Evolutionary conservation across 2,329 filamentous ascomycete species (phyloP).

Genomic region (Pseudodiploospora longispora): DNA sequence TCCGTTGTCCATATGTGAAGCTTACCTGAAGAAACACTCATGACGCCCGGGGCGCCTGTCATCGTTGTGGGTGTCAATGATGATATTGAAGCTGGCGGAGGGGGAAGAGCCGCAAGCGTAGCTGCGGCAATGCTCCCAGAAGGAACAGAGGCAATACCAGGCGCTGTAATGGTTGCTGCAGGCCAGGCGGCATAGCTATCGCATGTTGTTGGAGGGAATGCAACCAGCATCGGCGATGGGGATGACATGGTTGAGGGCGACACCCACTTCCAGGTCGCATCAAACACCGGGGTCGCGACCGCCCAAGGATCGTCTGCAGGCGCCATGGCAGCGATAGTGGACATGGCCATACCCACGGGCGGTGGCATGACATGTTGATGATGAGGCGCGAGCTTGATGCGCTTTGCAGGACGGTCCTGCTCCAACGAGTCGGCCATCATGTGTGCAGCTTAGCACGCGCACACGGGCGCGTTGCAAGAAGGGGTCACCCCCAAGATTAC

Average conservation of each 20-base stretch:
- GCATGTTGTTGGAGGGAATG: slow-evolving; percentile 1
- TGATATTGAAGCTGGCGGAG: not conserved
- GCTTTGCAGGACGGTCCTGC: slow-evolving; percentile 14
- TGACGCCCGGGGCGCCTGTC: too few species aligned
- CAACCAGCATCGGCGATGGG: slow-evolving; percentile 1
- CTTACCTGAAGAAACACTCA: too few species aligned
- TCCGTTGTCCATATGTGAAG: too few species aligned
- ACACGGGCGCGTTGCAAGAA: not conserved
- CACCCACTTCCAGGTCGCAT: slow-evolving; percentile 8
- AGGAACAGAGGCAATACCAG: slow-evolving; percentile 1
- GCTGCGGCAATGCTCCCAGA: not conserved
- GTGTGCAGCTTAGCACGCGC: slow-evolving; percentile 1
- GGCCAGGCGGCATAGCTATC: not conserved
- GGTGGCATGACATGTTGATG: not conserved
- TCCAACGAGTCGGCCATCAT: slow-evolving; percentile 11
- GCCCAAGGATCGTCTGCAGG: not conserved
- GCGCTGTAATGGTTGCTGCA: not conserved
- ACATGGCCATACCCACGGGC: not conserved
- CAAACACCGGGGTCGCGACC: not conserved
- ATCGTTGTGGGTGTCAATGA: not conserved
- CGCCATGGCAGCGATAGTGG: not conserved
- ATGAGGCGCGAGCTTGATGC: slow-evolving; percentile 12
- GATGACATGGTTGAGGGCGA: not conserved
- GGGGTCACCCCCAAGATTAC: too few species aligned
- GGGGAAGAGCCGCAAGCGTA: not conserved